Evolutionary conservation across 1,284 basidiomycete species (phyloP).

Genomic region (Grifola frondosa): DNA sequence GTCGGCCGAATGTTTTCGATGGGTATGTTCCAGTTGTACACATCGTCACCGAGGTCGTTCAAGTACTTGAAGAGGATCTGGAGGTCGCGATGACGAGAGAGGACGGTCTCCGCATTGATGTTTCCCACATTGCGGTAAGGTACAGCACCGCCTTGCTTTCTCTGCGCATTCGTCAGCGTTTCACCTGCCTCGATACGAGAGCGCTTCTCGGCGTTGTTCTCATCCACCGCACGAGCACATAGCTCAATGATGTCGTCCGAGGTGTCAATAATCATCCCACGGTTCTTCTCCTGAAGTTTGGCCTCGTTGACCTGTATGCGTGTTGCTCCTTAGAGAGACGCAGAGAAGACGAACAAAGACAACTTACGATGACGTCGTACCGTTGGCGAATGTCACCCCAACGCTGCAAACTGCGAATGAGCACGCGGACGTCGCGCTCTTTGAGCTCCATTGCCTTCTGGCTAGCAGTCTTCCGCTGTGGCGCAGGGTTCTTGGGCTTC

Average conservation of each 20-base stretch:
- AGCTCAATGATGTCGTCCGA: constrained; percentile 91
- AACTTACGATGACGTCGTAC: constrained; percentile 88
- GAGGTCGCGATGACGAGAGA: constrained; percentile 88
- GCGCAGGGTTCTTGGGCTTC: constrained; percentile 68
- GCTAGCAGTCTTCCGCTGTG: constrained; percentile 79
- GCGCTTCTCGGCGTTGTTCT: constrained; percentile 82
- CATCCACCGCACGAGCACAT: constrained; percentile 82
- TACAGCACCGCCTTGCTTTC: constrained; percentile 94
- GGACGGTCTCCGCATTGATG: constrained; percentile 97
- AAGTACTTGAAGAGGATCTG: constrained; percentile 87
- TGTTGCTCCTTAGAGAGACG: constrained; percentile 8
- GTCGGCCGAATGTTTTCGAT: constrained; percentile 92
- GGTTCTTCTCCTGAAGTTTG: constrained; percentile 95
- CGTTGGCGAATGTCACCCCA: constrained; percentile 98
- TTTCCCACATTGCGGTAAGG: constrained; percentile 87
- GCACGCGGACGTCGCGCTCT: constrained; percentile 93
- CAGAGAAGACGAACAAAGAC: constrained; percentile 1
- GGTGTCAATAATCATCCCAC: constrained; percentile 87
- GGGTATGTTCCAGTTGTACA: constrained; percentile 84
- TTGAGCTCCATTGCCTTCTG: constrained; percentile 96
- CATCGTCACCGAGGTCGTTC: constrained; percentile 64
- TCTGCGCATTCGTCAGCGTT: constrained; percentile 80
- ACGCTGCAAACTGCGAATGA: constrained; percentile 93
- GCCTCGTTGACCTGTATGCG: constrained; percentile 76
- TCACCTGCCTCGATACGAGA: constrained; percentile 80